phyloP scores from a whole-genome alignment of 2,329 filamentous ascomycete species.

The Arthroderma sp. region DNA sequence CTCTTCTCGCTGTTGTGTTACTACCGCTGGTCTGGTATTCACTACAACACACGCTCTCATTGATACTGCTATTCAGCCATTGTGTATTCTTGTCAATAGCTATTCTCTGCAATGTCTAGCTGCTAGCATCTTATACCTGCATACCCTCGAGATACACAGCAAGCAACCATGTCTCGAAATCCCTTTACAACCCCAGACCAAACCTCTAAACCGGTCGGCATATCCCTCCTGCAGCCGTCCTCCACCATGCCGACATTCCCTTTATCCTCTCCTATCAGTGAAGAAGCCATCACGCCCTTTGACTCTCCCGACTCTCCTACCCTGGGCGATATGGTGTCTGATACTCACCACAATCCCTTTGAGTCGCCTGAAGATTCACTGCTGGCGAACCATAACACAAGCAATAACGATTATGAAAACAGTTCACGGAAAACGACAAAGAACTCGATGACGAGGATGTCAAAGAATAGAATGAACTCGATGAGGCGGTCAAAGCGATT shows the following conservation, averaged over 20 bases:
- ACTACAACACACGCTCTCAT: too few species aligned
- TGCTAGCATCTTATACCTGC: too few species aligned
- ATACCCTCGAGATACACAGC: neutral
- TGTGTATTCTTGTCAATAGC: too few species aligned
- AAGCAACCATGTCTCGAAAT: conserved; percentile 2
- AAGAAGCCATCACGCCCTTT: conserved; percentile 28
- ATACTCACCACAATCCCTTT: conserved; percentile 19
- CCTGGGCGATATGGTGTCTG: conserved; percentile 14
- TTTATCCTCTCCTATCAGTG: conserved; percentile 31
- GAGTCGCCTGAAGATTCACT: conserved; percentile 18
- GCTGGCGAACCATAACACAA: neutral
- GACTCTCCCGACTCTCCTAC: conserved; percentile 16
- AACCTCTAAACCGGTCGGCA: neutral
- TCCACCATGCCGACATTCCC: conserved; percentile 25
- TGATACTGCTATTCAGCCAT: too few species aligned
- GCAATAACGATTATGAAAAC: neutral
- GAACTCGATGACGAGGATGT: neutral
- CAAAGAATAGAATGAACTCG: neutral
- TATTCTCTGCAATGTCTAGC: too few species aligned
- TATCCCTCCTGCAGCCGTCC: conserved; percentile 14
- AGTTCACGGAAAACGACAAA: conserved; percentile 1
- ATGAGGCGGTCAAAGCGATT: conserved; percentile 11
- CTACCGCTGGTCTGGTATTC: neutral
- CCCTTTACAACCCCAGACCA: conserved; percentile 1
- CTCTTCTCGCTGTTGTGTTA: neutral